A percentile compares a stretch with the other conserved stretches of the same genome.
Conservation (phyloP, 2,329 filamentous ascomycete genomes). For the Lachnum nothofagi region DNA sequence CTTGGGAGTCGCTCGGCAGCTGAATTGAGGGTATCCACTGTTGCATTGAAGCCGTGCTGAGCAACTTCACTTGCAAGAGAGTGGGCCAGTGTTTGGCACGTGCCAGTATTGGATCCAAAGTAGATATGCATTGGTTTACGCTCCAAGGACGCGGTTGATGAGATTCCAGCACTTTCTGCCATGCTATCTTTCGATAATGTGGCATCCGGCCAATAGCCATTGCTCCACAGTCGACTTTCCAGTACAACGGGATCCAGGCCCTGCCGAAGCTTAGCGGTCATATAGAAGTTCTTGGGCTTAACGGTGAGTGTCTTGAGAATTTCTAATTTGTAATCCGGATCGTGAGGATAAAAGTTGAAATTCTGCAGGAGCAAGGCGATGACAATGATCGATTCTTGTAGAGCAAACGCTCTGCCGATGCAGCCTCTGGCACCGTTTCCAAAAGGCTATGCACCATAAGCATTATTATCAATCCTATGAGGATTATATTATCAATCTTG, state of each 20-base stretch:
- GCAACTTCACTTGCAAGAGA: slow-evolving; percentile 54
- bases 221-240: no score
- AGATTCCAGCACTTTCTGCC: no score
- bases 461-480: no score
- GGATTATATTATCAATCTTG: no score
- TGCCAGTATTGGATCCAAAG: slow-evolving; percentile 72
- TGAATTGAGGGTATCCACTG: slow-evolving; percentile 54
- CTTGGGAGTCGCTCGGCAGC: slow-evolving; percentile 56
- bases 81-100: slow-evolving; percentile 65
- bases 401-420: slow-evolving; percentile 69
- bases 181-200: no score
- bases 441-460: no score
- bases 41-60: slow-evolving; percentile 51
- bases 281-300: slow-evolving; percentile 60
- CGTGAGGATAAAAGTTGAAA: slow-evolving; percentile 60
- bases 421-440: slow-evolving; percentile 68
- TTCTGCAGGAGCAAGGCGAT: slow-evolving; percentile 64
- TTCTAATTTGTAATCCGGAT: slow-evolving; percentile 54
- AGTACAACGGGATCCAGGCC: slow-evolving; percentile 41
- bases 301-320: slow-evolving; percentile 55
- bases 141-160: no score
- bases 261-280: slow-evolving; percentile 53
- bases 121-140: slow-evolving; percentile 56
- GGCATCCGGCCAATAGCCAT: no score
- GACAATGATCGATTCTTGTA: slow-evolving; percentile 64